phyloP scores from a whole-genome alignment of 306 rosid species.

The Parietaria judaica region DNA sequence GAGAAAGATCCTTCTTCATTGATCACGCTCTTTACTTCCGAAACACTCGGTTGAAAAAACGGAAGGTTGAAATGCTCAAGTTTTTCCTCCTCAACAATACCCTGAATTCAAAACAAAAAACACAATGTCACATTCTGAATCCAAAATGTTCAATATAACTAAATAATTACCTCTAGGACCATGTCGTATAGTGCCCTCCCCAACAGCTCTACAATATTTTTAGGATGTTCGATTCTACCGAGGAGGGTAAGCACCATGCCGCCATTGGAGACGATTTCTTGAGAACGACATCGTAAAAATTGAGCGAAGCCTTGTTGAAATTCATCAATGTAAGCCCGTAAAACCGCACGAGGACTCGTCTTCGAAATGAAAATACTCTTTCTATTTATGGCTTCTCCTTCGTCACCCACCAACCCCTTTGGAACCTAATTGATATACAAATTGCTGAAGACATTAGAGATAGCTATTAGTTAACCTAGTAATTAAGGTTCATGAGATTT shows the following conservation, averaged over 20 bases:
- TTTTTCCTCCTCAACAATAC: slow-evolving; percentile 28
- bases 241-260: slow-evolving; percentile 30
- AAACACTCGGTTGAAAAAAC: slow-evolving; percentile 16
- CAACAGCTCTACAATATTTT: slow-evolving; percentile 7
- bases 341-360: slow-evolving; percentile 21
- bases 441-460: too few species aligned
- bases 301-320: slow-evolving; percentile 32
- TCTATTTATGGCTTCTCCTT: slow-evolving; percentile 20
- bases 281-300: slow-evolving; percentile 29
- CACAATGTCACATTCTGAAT: too few species aligned
- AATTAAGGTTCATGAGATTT: too few species aligned
- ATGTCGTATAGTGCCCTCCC: slow-evolving; percentile 34
- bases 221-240: slow-evolving; percentile 18
- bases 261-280: slow-evolving; percentile 34
- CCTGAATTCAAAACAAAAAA: slow-evolving; percentile 7
- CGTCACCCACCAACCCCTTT: slow-evolving; percentile 4
- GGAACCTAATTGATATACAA: slow-evolving; percentile 19
- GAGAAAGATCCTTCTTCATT: slow-evolving; percentile 32
- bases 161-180: slow-evolving; percentile 33
- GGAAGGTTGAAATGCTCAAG: slow-evolving; percentile 35
- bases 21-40: slow-evolving; percentile 34
- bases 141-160: too few species aligned
- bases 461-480: too few species aligned
- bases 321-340: slow-evolving; percentile 19
- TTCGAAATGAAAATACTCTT: slow-evolving; percentile 20